Base-by-base conservation (phyloP, 768 basidiomycete genomes). In the Phanerochaete sordida region DNA sequence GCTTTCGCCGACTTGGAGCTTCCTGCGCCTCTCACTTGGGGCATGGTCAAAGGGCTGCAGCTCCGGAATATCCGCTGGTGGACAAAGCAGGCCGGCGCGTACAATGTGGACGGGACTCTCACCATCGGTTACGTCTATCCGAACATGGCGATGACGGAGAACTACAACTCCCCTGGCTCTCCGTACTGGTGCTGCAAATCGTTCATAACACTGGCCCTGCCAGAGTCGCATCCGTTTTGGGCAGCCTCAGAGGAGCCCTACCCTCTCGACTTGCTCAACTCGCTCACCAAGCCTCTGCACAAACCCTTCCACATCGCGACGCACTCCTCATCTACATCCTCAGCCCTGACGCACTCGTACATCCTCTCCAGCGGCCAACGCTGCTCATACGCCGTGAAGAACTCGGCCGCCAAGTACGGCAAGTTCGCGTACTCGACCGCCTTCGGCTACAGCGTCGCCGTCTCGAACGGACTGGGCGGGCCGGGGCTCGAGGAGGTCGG, bases 111-210 rank as follows among this genome's bases (percentile, higher is more conserved):
- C 63, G 85, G 88, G 15, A 88, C 86, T 0, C 74, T 91, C 35
- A 90, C 86, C 11, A 86, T 90, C 64, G 88, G 88, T 2, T 90
- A 78, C 67, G 74, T 76, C 49, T 90, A 88, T 65, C 87, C 86
- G 30, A 88, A 88, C 65, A 84, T 84, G 72, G 86, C 86, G 69
- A 85, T 90, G 77, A 87, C 83, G 15, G 85, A 91, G 60, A 90
- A 88, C 72, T 90, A 92, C 76, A 90, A 91, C 69, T 87, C 87
- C 4, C 84, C 84, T 19, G 88, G 88, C 21, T 89, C 87, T 26
- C 86, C 87, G 1, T 92, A 91, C 72, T 91, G 89, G 90, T 87
- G 85, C 68, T 90, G 87, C 76, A 89, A 90, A 68, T 85, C 87
- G 1, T 91, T 92, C 70, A 76, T 86, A 39, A 71, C 86, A 6